These are phyloP conservation scores for Diophrys sp. DNA, from an alignment of 73 alveolate genomes.

Conservation along the genomic window DNA sequence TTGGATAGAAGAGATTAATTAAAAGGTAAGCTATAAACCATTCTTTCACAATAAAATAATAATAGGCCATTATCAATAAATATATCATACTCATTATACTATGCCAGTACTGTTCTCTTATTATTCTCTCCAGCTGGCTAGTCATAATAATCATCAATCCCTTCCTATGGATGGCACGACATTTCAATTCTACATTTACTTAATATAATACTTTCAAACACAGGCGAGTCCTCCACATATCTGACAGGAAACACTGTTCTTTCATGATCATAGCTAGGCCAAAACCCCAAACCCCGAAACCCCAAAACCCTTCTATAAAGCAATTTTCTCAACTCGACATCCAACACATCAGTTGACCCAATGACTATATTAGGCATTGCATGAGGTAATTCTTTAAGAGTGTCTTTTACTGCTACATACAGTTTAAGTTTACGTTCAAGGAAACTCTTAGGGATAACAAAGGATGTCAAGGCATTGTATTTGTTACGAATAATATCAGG, in stretches of 20 bases:
- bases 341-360: conserved; percentile 85
- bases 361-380: conserved; percentile 96
- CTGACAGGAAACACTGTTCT: conserved; percentile 24
- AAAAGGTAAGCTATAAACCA: background rate
- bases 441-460: conserved; percentile 92
- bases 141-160: conserved; percentile 25
- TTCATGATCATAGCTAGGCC: conserved; percentile 44
- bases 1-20: too few relatives aligned
- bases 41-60: too few relatives aligned
- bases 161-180: conserved; percentile 59
- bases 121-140: background rate
- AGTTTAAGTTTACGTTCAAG: conserved; percentile 86
- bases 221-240: conserved; percentile 29
- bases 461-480: conserved; percentile 88
- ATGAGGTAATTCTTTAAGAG: conserved; percentile 74
- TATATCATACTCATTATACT: background rate
- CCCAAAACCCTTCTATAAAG: conserved; percentile 15
- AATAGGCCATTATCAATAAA: conserved; percentile 13
- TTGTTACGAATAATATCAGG: conserved; percentile 87
- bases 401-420: conserved; percentile 90
- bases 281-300: background rate
- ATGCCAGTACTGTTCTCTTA: background rate
- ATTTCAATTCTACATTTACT: conserved; percentile 47
- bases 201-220: conserved; percentile 26
- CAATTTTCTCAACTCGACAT: conserved; percentile 50